A percentile compares a stretch with the other conserved stretches of the same genome.
These are phyloP conservation scores for Lentinula detonsa DNA, from an alignment of 768 basidiomycete genomes.

Conservation along the genomic window DNA sequence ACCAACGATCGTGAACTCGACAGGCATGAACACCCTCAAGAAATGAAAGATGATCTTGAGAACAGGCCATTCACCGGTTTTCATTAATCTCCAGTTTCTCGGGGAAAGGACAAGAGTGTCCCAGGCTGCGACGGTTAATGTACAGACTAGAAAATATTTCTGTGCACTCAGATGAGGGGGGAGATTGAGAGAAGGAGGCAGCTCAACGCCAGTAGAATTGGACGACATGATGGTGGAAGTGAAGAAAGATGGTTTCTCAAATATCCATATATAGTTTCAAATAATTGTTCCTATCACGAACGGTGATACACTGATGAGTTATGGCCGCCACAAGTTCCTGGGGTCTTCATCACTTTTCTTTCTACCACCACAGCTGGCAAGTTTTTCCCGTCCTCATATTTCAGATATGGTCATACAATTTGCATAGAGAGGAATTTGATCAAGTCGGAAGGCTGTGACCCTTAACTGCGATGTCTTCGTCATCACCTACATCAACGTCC, in stretches of 20 bases:
- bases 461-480: conserved; percentile 10
- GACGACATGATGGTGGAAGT: conserved; percentile 27
- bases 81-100: conserved; percentile 66
- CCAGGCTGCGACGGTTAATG: conserved; percentile 86
- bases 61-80: conserved; percentile 62
- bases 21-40: conserved; percentile 69
- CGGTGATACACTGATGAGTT: neutral
- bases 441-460: neutral
- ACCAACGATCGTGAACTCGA: conserved; percentile 77
- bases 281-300: neutral
- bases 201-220: conserved; percentile 13
- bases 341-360: neutral
- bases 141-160: conserved; percentile 89
- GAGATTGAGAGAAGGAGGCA: conserved; percentile 68
- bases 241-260: conserved; percentile 1
- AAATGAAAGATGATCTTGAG: conserved; percentile 77
- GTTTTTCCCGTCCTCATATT: neutral
- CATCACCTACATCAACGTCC: conserved; percentile 11
- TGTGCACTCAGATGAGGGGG: conserved; percentile 77
- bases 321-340: neutral
- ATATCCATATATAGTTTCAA: neutral
- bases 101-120: conserved; percentile 83
- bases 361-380: neutral
- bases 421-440: neutral
- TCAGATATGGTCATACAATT: neutral